A percentile compares a stretch with the other conserved stretches of the same genome.
These are phyloP conservation scores for Astragalus membranaceus DNA, from an alignment of 306 rosid species.

Conservation along the genomic window DNA sequence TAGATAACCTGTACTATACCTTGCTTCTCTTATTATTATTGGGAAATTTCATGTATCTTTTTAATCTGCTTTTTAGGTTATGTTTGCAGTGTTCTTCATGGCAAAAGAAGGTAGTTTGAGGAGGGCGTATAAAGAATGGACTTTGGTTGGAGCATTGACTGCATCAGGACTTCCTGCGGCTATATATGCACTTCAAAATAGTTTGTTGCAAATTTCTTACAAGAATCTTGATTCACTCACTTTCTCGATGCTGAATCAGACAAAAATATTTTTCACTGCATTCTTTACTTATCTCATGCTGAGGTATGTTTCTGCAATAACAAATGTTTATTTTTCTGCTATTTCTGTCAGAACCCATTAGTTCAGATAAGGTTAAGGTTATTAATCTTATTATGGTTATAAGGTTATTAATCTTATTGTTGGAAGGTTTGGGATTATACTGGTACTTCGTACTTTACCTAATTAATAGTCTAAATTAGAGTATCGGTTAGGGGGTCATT, in stretches of 20 bases:
- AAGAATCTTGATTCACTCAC: slow-evolving; percentile 94
- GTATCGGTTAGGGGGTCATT: not conserved
- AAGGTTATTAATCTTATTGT: not conserved
- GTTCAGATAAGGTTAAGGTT: not conserved
- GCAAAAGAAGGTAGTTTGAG: slow-evolving; percentile 65
- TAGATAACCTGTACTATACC: not conserved
- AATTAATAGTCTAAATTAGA: not conserved
- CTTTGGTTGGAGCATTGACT: slow-evolving; percentile 76
- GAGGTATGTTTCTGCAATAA: slow-evolving; percentile 47
- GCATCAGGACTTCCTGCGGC: slow-evolving; percentile 98
- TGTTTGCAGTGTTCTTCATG: slow-evolving; percentile 77
- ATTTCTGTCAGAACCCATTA: not conserved
- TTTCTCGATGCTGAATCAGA: slow-evolving; percentile 92
- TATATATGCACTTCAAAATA: slow-evolving; percentile 89
- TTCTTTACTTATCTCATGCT: slow-evolving; percentile 68
- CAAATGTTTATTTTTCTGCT: not conserved
- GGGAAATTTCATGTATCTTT: slow-evolving; percentile 3
- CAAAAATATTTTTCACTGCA: slow-evolving; percentile 90
- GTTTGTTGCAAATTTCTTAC: slow-evolving; percentile 93
- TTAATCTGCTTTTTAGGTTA: slow-evolving; percentile 38
- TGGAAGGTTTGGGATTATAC: not conserved
- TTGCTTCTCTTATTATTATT: not conserved
- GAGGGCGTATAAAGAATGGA: slow-evolving; percentile 67
- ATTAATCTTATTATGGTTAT: not conserved
- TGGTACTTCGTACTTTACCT: not conserved